phyloP scores from a whole-genome alignment of 2,329 filamentous ascomycete genomes.

The Apiospora kogelbergensis region DNA sequence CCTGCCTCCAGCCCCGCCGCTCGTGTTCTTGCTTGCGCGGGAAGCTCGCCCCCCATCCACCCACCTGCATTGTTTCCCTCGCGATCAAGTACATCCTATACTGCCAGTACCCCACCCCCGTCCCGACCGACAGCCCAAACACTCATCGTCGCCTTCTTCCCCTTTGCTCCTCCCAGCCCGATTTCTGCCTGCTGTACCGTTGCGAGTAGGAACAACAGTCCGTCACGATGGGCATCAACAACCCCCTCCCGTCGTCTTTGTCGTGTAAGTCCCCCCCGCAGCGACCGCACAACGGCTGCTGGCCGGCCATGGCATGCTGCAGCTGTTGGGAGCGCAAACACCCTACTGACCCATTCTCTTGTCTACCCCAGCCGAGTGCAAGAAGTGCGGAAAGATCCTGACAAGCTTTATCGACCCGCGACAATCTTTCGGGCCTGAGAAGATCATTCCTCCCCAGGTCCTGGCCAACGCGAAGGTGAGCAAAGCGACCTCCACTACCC shows the following conservation, averaged over 20 bases:
- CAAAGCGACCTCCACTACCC: background rate
- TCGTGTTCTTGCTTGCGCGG: background rate
- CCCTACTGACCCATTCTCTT: background rate
- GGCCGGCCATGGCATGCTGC: slow-evolving; percentile 15
- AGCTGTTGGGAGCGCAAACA: background rate
- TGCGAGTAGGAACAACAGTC: slow-evolving; percentile 2
- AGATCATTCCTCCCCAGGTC: slow-evolving; percentile 89
- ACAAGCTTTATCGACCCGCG: slow-evolving; percentile 91
- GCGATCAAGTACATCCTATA: background rate
- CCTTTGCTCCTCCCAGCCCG: background rate
- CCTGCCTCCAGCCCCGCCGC: background rate
- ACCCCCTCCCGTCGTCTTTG: slow-evolving; percentile 66
- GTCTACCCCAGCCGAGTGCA: slow-evolving; percentile 76
- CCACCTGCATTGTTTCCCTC: background rate
- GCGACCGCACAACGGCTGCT: background rate
- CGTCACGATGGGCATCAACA: slow-evolving; percentile 61
- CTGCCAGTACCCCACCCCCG: background rate
- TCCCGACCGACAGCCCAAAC: background rate
- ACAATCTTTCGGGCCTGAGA: slow-evolving; percentile 93
- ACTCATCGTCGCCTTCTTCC: background rate
- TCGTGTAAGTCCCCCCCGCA: slow-evolving; percentile 56
- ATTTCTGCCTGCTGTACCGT: background rate
- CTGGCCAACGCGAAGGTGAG: slow-evolving; percentile 86
- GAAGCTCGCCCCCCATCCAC: background rate
- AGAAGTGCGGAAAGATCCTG: slow-evolving; percentile 94